These are phyloP conservation scores for Ophiosphaerella narmari DNA, from an alignment of 2,329 filamentous ascomycete species.

Conservation along the genomic window DNA sequence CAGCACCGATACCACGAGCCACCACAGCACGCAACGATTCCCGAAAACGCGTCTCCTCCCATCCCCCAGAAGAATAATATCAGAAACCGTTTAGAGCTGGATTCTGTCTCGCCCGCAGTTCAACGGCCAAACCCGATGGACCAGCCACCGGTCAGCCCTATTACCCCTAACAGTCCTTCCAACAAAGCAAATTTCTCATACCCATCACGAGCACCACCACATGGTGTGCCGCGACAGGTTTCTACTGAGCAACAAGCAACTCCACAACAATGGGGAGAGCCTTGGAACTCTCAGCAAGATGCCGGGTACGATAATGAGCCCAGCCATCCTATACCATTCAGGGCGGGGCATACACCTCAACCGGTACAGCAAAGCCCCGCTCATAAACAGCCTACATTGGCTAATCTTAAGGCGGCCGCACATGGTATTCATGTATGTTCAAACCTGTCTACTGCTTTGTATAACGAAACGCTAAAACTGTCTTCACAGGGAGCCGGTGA, in stretches of 20 bases:
- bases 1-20: conserved; percentile 3
- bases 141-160: conserved; percentile 22
- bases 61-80: conserved; percentile 44
- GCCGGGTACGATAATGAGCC: conserved; percentile 14
- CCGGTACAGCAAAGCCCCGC: conserved; percentile 1
- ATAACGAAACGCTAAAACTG: conserved; percentile 5
- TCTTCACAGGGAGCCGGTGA: conserved; percentile 38
- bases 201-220: conserved; percentile 37
- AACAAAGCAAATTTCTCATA: conserved; percentile 42
- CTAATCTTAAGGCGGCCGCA: conserved; percentile 41
- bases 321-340: conserved; percentile 26
- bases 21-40: conserved; percentile 3
- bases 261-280: conserved; percentile 9
- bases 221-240: conserved; percentile 37
- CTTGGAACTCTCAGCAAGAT: conserved; percentile 7
- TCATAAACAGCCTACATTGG: conserved; percentile 35
- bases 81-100: conserved; percentile 40
- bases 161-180: conserved; percentile 33
- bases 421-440: conserved; percentile 43
- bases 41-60: conserved; percentile 31
- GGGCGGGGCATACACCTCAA: conserved; percentile 21
- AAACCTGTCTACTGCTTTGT: not conserved
- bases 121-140: conserved; percentile 41
- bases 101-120: conserved; percentile 39
- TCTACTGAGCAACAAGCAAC: conserved; percentile 18